A percentile compares a stretch with the other conserved stretches of the same genome.
Evolutionary conservation across 2,329 filamentous ascomycete species (phyloP).

Genomic region (Aspergillus flavus): DNA sequence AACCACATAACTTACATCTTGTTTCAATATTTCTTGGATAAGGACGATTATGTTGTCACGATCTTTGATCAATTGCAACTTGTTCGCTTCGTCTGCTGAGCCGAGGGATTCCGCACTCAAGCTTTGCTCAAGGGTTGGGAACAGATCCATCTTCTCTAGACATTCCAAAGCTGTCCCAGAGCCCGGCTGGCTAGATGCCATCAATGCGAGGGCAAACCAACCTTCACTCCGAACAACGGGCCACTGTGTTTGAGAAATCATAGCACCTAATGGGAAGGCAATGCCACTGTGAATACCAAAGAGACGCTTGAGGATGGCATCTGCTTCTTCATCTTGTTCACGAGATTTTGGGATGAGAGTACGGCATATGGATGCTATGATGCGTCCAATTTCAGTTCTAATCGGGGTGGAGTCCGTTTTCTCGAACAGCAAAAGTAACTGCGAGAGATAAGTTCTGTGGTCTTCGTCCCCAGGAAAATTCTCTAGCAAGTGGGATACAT

Average conservation of each 20-base stretch:
- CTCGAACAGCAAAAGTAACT: conserved; percentile 45
- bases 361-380: conserved; percentile 48
- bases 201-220: conserved; percentile 52
- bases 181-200: conserved; percentile 42
- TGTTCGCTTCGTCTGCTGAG: conserved; percentile 25
- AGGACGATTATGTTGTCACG: conserved; percentile 45
- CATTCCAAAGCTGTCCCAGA: conserved; percentile 37
- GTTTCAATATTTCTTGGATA: conserved; percentile 41
- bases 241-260: conserved; percentile 51
- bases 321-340: conserved; percentile 25
- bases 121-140: conserved; percentile 36
- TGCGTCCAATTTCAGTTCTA: conserved; percentile 51
- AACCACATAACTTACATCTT: conserved; percentile 35
- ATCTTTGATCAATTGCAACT: conserved; percentile 38
- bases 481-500: conserved; percentile 41
- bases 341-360: conserved; percentile 35
- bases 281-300: conserved; percentile 40
- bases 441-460: conserved; percentile 41
- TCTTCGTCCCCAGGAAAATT: conserved; percentile 32
- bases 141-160: conserved; percentile 38
- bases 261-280: conserved; percentile 44
- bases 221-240: conserved; percentile 52
- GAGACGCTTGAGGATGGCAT: conserved; percentile 33
- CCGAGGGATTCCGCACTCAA: conserved; percentile 26
- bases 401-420: conserved; percentile 48